Base-by-base conservation (phyloP, 768 basidiomycete genomes). In the Cystobasidium tubakii region DNA sequence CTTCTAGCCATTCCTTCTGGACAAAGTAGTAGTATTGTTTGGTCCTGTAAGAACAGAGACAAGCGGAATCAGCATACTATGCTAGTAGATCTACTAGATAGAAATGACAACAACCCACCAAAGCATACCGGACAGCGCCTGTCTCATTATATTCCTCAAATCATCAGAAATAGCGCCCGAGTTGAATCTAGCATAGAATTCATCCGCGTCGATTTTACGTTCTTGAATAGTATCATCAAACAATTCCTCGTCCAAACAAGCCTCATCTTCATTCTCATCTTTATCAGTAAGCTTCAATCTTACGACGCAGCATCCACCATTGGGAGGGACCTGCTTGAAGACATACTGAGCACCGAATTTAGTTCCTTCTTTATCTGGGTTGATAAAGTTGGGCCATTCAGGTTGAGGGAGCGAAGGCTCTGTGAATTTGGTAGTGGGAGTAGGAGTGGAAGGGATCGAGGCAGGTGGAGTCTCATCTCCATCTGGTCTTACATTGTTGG, bases 11-110 rank as follows among this genome's bases (percentile, higher is more conserved):
- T 75, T 95, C 90, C 79, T 90, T 90, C 81, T 97, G 94, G 74
- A 97, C 88, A 82, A 97, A 97, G 80, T 90, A 86, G 83, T 98
- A 99, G 81, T 88, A 91, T 79, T 98, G 96, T 83, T 98, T 99
- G 57, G 91, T 92, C 82, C 83, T 83, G 73, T 12, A 17, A 12
- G 21, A 3, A 50, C n/a, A 21, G 4, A 50, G 46, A 42, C 42
- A 42, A 7, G 42, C 55, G 19, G 39, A 53, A 31, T 54, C 39
- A 39, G 25, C 15, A 19, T 17, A 57, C 17, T 12, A 9, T 31
- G 42, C 54, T n/a, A 29, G 25, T 55, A 27, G 39, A 33, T 13
- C 64, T n/a, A n/a, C 6, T 6, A 39, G 39, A 15, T 6, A 39
- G 39, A 39, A 39, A 50, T 19, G 21, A 12, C n/a, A 15, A 50